Percentiles rank a stretch among this genome's conserved stretches.
Evolutionary conservation across 148 eudicot genomes (phyloP).

Genomic region (Silene conica): DNA sequence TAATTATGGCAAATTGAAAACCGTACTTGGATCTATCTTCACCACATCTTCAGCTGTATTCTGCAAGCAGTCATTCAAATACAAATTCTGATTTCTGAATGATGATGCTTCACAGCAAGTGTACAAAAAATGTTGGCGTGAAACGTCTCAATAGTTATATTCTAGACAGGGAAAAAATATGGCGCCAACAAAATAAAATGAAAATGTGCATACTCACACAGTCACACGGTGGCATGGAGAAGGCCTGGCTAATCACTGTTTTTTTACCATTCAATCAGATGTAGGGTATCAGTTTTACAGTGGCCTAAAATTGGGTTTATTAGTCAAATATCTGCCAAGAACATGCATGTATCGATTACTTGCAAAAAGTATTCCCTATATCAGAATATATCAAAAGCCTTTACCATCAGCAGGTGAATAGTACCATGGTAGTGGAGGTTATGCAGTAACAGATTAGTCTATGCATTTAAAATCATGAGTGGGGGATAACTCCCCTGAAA

Average conservation of each 20-base stretch:
- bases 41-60: conserved; percentile 20
- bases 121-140: not conserved
- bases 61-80: conserved; percentile 28
- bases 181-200: not conserved
- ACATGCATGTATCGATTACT: not conserved
- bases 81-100: not conserved
- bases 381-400: not conserved
- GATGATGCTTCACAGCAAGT: not conserved
- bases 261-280: not conserved
- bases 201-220: not conserved
- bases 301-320: not conserved
- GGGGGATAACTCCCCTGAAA: too few species aligned
- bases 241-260: not conserved
- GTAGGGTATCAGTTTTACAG: not conserved
- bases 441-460: not conserved
- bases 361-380: not conserved
- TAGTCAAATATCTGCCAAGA: not conserved
- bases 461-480: too few species aligned
- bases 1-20: conserved; percentile 13
- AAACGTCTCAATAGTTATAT: not conserved
- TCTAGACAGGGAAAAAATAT: not conserved
- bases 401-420: not conserved
- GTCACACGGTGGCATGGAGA: not conserved
- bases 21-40: conserved; percentile 29
- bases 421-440: not conserved